A percentile compares a stretch with the other conserved stretches of the same genome.
Conservation (phyloP, 1,284 basidiomycete species). For the Mycena citricolor region DNA sequence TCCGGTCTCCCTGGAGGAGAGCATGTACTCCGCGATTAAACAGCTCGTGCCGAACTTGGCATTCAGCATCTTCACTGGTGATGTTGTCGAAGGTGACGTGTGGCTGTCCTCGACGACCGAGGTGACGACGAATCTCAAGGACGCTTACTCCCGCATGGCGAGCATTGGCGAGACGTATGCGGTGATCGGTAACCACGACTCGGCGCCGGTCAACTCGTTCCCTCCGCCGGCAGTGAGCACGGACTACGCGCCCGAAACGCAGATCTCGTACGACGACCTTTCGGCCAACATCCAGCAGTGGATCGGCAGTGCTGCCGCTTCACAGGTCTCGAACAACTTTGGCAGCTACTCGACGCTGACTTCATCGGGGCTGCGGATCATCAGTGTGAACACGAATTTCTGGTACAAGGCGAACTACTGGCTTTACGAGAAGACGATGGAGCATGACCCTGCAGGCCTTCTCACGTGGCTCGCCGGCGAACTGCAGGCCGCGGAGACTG, state of each 20-base stretch:
- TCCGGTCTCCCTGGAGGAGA: slow-evolving; percentile 16
- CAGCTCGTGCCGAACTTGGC: slow-evolving; percentile 3
- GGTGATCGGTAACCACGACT: no score
- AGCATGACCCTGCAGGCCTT: slow-evolving; percentile 13
- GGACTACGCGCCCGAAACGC: slow-evolving; percentile 12
- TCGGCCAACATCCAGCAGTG: slow-evolving; percentile 3
- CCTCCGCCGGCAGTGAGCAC: slow-evolving; percentile 8
- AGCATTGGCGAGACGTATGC: no score
- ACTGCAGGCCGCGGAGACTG: slow-evolving; percentile 42
- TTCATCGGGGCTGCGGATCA: slow-evolving; percentile 48
- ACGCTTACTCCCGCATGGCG: no score
- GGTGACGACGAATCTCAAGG: slow-evolving; percentile 15
- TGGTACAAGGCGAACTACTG: slow-evolving; percentile 56
- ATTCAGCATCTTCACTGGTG: slow-evolving; percentile 23
- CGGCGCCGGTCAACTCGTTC: slow-evolving; percentile 17
- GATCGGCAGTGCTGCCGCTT: slow-evolving; percentile 30
- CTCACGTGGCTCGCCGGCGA: slow-evolving; percentile 32
- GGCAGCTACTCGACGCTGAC: slow-evolving; percentile 49
- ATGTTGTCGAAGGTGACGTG: slow-evolving; percentile 16
- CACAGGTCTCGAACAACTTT: slow-evolving; percentile 43
- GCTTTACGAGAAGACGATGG: slow-evolving; percentile 42
- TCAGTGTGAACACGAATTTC: slow-evolving; percentile 57
- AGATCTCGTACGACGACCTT: slow-evolving; percentile 4
- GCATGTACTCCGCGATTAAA: slow-evolving; percentile 18
- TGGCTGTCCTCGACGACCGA: slow-evolving; percentile 19